These are phyloP conservation scores for Xylaria intraflava DNA, from an alignment of 495 filamentous ascomycete genomes.

Conservation along the genomic window DNA sequence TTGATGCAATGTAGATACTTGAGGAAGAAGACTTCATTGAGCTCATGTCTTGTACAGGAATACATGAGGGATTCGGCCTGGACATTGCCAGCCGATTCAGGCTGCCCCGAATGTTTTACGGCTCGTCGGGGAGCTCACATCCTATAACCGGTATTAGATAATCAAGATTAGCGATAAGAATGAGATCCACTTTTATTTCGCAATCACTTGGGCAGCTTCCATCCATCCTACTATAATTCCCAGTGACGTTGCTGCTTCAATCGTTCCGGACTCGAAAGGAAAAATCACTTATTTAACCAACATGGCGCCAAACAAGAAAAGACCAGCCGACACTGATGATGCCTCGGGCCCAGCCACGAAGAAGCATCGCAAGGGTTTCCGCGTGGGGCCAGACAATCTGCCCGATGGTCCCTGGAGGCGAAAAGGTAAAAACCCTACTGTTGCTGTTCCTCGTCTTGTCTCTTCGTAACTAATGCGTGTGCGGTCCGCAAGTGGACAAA, in stretches of 20 bases:
- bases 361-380: slow-evolving; percentile 50
- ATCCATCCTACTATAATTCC: neutral
- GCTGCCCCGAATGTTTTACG: no score
- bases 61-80: no score
- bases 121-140: no score
- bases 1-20: no score
- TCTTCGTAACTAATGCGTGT: slow-evolving; percentile 9
- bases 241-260: neutral
- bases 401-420: slow-evolving; percentile 88
- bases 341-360: slow-evolving; percentile 31
- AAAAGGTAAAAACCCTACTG: slow-evolving; percentile 54
- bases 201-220: no score
- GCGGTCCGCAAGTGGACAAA: slow-evolving; percentile 65
- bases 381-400: slow-evolving; percentile 83
- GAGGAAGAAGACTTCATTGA: no score
- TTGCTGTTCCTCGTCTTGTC: neutral
- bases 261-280: neutral
- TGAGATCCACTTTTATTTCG: no score
- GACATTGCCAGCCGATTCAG: no score
- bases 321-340: slow-evolving; percentile 46
- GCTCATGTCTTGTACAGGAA: no score
- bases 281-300: neutral
- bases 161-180: no score
- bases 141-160: no score
- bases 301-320: slow-evolving; percentile 56